Conservation (phyloP, 169 alveolate species). For the Plasmodium relictum region DNA sequence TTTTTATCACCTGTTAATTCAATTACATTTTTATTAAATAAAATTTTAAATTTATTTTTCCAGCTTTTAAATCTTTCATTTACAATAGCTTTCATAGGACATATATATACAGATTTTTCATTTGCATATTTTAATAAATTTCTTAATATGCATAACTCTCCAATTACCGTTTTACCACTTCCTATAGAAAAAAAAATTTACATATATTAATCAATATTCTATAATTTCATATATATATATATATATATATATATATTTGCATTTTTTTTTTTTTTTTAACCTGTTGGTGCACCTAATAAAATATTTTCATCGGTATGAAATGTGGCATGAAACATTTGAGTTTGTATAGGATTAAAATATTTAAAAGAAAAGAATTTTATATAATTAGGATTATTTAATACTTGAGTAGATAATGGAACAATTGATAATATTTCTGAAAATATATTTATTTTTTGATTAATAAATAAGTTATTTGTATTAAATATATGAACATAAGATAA, state of each 20-base stretch:
- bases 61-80: slow-evolving; percentile 92
- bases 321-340: slow-evolving; percentile 96
- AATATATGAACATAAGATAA: slow-evolving; percentile 52
- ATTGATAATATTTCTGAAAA: slow-evolving; percentile 51
- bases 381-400: slow-evolving; percentile 88
- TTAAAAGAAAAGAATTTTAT: slow-evolving; percentile 80
- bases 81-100: slow-evolving; percentile 99
- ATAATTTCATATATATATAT: not conserved
- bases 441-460: slow-evolving; percentile 51
- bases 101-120: slow-evolving; percentile 96
- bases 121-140: slow-evolving; percentile 88
- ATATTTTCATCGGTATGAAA: slow-evolving; percentile 96
- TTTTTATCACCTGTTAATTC: slow-evolving; percentile 98
- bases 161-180: slow-evolving; percentile 98
- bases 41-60: slow-evolving; percentile 89
- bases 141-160: slow-evolving; percentile 97
- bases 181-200: slow-evolving; percentile 61
- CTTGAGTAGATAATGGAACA: slow-evolving; percentile 81
- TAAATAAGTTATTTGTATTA: slow-evolving; percentile 64
- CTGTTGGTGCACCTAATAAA: slow-evolving; percentile 99
- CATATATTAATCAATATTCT: not conserved
- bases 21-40: slow-evolving; percentile 92
- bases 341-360: slow-evolving; percentile 96
- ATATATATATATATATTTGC: slow-evolving; percentile 10
- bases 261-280: no score